phyloP scores from a whole-genome alignment of 805 yeast genomes.

The Brettanomyces naardenensis region DNA sequence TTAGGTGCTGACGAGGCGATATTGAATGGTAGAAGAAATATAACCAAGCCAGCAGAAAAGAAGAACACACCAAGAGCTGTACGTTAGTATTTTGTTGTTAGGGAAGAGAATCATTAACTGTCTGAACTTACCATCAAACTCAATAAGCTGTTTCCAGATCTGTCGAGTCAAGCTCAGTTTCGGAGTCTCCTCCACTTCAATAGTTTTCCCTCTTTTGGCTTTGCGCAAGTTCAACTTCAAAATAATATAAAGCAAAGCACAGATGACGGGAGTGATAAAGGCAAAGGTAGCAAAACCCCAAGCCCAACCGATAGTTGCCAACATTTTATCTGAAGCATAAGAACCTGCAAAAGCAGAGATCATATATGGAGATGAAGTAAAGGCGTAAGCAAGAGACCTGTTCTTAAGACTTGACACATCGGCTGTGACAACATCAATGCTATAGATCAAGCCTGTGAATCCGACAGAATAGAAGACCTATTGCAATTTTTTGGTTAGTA shows the following conservation, averaged over 20 bases:
- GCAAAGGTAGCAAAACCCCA: constrained; percentile 48
- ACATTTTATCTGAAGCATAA: constrained; percentile 26
- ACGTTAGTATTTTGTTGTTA: no score
- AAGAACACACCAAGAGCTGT: constrained; percentile 28
- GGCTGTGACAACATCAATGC: constrained; percentile 22
- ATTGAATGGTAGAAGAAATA: constrained; percentile 31
- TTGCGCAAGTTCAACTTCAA: no score
- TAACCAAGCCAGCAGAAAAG: constrained; percentile 26
- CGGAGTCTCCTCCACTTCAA: no score
- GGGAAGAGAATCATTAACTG: no score
- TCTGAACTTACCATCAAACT: constrained; percentile 32
- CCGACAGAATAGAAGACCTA: constrained; percentile 26
- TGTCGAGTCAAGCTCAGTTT: no score
- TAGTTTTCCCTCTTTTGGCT: no score
- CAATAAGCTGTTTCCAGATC: no score
- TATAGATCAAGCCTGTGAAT: constrained; percentile 20
- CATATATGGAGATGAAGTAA: constrained; percentile 24
- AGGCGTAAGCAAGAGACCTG: constrained; percentile 26
- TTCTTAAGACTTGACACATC: constrained; percentile 22
- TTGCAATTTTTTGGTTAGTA: no score
- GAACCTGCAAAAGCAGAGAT: constrained; percentile 28
- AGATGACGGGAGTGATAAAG: constrained; percentile 34
- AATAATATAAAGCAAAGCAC: constrained; percentile 19
- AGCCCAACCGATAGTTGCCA: constrained; percentile 40
- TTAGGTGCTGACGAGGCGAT: constrained; percentile 24